Evolutionary conservation across 495 filamentous ascomycete species (phyloP), one percentile per base, ranked within the genome.

Genomic region (Neurospora sp.): DNA sequence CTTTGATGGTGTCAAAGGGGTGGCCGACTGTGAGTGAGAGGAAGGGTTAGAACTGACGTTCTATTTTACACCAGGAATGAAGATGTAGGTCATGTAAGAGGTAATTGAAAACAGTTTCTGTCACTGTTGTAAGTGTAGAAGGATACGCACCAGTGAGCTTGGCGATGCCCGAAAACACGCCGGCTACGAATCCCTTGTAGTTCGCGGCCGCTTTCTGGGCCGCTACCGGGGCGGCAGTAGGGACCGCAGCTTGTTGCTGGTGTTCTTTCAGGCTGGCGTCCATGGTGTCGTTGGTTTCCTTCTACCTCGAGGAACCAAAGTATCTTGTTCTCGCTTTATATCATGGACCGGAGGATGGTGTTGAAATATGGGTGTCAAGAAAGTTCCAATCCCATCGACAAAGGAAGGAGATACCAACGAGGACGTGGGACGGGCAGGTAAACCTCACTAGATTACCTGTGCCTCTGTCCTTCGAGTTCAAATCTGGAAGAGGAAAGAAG

Each of bases 101-200:
- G 20, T 8, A 4, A 72, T 20, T n/a, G 41, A 9, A 31, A 27
- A 27, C 22, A 27, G 38, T 37, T 35, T 31, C 41, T 71, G 31
- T 70, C 69, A n/a, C 20, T 27, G 20, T 35, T 38, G 16, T 27
- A 22, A 72, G 37, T 40, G 38, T 35, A n/a, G 59, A 31, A 31
- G 27, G 27, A 66, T 38, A 72, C 87, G 73, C 82, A 94, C 94
- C 94, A 81, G 88, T 89, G 71, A 97, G 83, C 83, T 99, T 99
- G 70, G 93, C 89, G 78, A 98, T 91, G 18, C 96, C 96, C 14
- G 93, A 96, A 78, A 97, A 98, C 12, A 98, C 88, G 6, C 96
- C 96, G 0, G 92, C 96, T 18, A 98, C 94, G 81, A 98, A 99
- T 10, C 96, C 96, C 76, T 93, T 94, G 84, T 97, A 98, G 76